Conservation (phyloP, 441 rosid species). For the Viola pubescens region DNA sequence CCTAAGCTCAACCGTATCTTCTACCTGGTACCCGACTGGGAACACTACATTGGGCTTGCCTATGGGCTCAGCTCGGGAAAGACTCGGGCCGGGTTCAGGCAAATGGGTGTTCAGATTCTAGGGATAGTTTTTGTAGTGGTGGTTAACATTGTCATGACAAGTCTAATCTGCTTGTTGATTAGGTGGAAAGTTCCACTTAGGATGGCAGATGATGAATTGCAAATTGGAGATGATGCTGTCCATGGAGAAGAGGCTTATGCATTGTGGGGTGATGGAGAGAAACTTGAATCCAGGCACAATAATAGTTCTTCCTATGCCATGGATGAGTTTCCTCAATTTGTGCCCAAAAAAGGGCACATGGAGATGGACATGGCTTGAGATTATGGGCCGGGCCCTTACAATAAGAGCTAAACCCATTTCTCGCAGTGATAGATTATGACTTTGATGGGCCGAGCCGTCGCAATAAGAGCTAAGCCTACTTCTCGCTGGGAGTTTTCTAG, state of each 20-base stretch:
- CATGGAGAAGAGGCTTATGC: slow-evolving; percentile 50
- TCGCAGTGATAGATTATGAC: not conserved
- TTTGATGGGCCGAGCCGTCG: not conserved
- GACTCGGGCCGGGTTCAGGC: slow-evolving; percentile 30
- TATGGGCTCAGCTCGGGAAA: slow-evolving; percentile 26
- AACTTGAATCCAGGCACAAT: slow-evolving; percentile 31
- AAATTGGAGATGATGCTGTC: slow-evolving; percentile 36
- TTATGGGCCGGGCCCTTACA: not conserved
- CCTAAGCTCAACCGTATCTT: slow-evolving; percentile 41
- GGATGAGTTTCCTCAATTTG: slow-evolving; percentile 30
- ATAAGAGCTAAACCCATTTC: too few relatives aligned
- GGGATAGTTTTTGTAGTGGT: slow-evolving; percentile 28
- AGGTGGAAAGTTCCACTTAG: slow-evolving; percentile 34
- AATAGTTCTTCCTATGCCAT: slow-evolving; percentile 5
- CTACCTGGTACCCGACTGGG: slow-evolving; percentile 27
- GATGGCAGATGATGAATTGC: slow-evolving; percentile 37
- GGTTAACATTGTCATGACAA: slow-evolving; percentile 31
- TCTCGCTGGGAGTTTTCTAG: too few relatives aligned
- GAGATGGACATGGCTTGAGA: slow-evolving; percentile 36
- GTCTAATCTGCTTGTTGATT: slow-evolving; percentile 34
- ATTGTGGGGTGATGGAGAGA: slow-evolving; percentile 49
- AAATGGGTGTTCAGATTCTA: slow-evolving; percentile 37
- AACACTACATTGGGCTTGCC: slow-evolving; percentile 38
- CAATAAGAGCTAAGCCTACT: not conserved
- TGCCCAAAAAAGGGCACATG: slow-evolving; percentile 15